A percentile compares a stretch with the other conserved stretches of the same genome.
phyloP scores from a whole-genome alignment of 1,284 basidiomycete species.

The Leccinum insolens region DNA sequence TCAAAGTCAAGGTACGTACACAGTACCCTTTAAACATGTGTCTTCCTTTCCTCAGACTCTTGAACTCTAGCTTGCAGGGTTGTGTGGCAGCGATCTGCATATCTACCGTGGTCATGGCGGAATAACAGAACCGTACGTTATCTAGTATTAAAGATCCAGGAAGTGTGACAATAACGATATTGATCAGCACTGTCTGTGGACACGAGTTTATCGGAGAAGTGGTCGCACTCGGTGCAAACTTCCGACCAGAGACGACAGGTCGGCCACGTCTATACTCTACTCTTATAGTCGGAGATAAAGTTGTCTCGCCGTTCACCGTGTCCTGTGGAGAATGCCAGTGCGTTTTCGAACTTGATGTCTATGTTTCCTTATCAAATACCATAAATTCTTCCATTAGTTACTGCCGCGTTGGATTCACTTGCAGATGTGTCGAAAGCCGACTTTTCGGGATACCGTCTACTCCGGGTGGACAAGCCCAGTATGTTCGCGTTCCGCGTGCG shows the following conservation, averaged over 20 bases:
- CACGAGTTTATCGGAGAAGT: constrained; percentile 88
- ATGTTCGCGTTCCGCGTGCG: constrained; percentile 77
- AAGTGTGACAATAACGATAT: not conserved
- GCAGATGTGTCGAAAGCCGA: constrained; percentile 67
- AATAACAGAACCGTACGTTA: constrained; percentile 37
- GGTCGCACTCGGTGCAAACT: constrained; percentile 69
- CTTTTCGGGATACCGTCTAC: constrained; percentile 76
- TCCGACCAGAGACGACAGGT: constrained; percentile 44
- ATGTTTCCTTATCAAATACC: not conserved
- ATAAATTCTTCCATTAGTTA: constrained; percentile 45
- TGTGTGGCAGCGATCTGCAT: constrained; percentile 87
- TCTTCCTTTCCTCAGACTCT: not conserved
- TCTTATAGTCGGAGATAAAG: constrained; percentile 78
- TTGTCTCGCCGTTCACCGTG: constrained; percentile 87
- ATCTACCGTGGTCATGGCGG: constrained; percentile 66
- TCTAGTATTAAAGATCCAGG: not conserved
- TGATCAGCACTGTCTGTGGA: constrained; percentile 67
- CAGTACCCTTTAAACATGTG: not conserved
- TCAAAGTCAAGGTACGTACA: constrained; percentile 62
- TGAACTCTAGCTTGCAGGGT: constrained; percentile 58
- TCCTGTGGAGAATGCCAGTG: constrained; percentile 84
- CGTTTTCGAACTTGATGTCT: constrained; percentile 31
- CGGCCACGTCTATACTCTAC: constrained; percentile 66
- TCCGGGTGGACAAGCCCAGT: constrained; percentile 88
- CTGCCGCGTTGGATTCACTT: constrained; percentile 78